A percentile compares a stretch with the other conserved stretches of the same genome.
These are phyloP conservation scores for Kalmusia sp. DNA, from an alignment of 2,329 filamentous ascomycete genomes.

Conservation along the genomic window DNA sequence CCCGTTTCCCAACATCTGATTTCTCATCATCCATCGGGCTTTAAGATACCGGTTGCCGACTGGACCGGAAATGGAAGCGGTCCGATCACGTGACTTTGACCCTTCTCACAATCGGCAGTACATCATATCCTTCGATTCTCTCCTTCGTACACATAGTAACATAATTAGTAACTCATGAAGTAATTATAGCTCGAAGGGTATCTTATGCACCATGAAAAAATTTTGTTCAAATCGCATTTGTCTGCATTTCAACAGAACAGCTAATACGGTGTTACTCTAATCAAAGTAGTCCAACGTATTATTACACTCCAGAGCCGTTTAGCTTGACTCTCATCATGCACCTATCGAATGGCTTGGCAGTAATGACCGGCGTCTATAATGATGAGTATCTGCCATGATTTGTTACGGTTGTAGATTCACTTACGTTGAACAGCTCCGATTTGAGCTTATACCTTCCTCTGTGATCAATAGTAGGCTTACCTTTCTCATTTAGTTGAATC, in stretches of 20 bases:
- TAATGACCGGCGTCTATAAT: conserved; percentile 37
- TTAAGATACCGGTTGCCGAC: background rate
- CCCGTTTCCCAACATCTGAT: background rate
- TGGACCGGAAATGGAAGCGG: background rate
- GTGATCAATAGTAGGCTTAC: conserved; percentile 30
- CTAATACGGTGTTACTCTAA: too few species aligned
- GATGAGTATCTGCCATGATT: conserved; percentile 1
- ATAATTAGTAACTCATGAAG: too few species aligned
- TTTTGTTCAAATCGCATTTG: too few species aligned
- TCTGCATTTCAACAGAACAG: too few species aligned
- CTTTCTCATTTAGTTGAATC: conserved; percentile 31
- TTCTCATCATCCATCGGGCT: conserved; percentile 7
- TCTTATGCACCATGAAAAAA: too few species aligned
- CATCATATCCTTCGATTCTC: background rate
- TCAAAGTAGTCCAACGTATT: too few species aligned
- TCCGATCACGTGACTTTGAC: conserved; percentile 3
- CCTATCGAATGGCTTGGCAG: conserved; percentile 40
- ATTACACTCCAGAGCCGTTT: background rate
- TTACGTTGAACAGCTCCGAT: conserved; percentile 43
- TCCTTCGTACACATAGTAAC: too few species aligned
- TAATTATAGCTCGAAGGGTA: too few species aligned
- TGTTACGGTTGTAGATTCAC: conserved; percentile 9
- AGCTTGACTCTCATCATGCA: conserved; percentile 37
- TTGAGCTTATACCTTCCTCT: conserved; percentile 38
- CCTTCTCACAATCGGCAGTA: too few species aligned